Evolutionary conservation across 441 rosid species (phyloP), one percentile per base, ranked within the genome.

Genomic region (Eruca vesicaria): DNA sequence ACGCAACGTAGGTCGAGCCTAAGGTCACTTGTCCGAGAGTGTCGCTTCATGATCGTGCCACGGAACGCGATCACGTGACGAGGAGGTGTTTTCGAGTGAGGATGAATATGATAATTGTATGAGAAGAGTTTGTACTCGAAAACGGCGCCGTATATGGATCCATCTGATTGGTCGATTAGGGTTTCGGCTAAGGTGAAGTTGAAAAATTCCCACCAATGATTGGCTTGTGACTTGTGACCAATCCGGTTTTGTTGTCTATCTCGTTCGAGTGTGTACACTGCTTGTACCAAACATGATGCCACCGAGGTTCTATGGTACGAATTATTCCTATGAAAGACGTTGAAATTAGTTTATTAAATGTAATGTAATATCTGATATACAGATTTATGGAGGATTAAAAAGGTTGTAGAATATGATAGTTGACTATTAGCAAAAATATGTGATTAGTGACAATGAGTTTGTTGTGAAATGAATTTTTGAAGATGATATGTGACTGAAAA

Each of bases 201-300:
- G 82, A 87, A 87, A 78, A 73, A 83, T 48, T 83, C 80, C 87
- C 86, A 87, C 90, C 88, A 85, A n/a, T 77, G 75, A 6, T 74
- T 63, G 35, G 87, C 86, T 32, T 77, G 84, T 50, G 90, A 84
- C 35, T 66, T 53, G 1, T 72, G 63, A 26, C 80, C 86, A 38
- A 62, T 55, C 45, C 84, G 75, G 19, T 76, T 78, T 59, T 72
- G 73, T 72, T 85, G 87, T 77, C 87, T 85, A 63, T 85, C 88
- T 36, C 87, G 66, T 71, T 87, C 88, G 48, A 82, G 16, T 57
- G 81, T 58, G 52, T 79, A 81, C 33, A 79, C 88, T 59, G 85
- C 90, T 67, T 79, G 81, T 62, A 87, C 86, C 78, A 85, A 80
- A 81, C 86, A 77, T 35, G 87, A 82, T 15, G 81, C 84, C 20